phyloP scores from a whole-genome alignment of 1,139 yeast species.

The Kurtzmaniella natalensis region DNA sequence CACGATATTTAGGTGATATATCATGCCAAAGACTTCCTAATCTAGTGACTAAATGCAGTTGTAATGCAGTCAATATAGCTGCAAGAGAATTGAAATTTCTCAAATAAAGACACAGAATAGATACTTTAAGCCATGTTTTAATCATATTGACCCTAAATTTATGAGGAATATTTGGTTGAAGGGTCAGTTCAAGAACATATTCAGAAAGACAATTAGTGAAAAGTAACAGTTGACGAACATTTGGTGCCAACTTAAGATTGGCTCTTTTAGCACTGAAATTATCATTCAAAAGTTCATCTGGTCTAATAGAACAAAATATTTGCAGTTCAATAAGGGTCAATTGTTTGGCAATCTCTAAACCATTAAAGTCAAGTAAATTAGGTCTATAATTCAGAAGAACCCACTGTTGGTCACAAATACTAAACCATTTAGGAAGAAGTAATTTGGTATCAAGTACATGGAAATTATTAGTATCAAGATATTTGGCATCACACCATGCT shows the following conservation, averaged over 20 bases:
- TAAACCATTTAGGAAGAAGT: constrained; percentile 35
- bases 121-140: constrained; percentile 81
- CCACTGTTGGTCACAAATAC: constrained; percentile 43
- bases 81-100: constrained; percentile 84
- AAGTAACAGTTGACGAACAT: constrained; percentile 61
- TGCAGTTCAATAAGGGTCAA: constrained; percentile 75
- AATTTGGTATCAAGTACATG: constrained; percentile 23
- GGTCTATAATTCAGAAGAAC: constrained; percentile 45
- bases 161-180: constrained; percentile 47
- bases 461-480: constrained; percentile 22
- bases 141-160: constrained; percentile 56
- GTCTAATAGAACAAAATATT: constrained; percentile 61
- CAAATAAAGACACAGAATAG: constrained; percentile 74
- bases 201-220: constrained; percentile 79
- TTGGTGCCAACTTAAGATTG: constrained; percentile 62
- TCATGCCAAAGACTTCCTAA: constrained; percentile 62
- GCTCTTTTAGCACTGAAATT: constrained; percentile 67
- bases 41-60: constrained; percentile 74
- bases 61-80: constrained; percentile 82
- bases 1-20: constrained; percentile 60
- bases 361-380: constrained; percentile 64
- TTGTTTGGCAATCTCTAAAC: constrained; percentile 81
- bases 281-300: constrained; percentile 71
- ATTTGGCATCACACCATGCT: constrained; percentile 42
- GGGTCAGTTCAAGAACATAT: constrained; percentile 75